Conservation (phyloP, 768 basidiomycete genomes). For the Psilocybe tampanensis region DNA sequence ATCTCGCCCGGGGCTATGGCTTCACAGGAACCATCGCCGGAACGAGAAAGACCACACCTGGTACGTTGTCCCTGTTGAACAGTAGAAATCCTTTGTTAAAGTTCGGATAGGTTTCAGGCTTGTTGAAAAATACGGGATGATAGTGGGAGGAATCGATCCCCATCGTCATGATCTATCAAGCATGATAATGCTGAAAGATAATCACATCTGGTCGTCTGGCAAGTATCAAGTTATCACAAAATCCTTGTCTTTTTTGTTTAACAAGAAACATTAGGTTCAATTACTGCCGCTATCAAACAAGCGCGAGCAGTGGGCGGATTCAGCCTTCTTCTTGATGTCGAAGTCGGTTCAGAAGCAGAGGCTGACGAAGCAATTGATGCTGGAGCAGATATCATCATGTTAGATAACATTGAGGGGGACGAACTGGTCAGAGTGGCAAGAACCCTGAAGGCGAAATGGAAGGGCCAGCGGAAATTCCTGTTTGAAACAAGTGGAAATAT, state of each 20-base stretch:
- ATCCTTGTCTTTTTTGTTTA: constrained; percentile 7
- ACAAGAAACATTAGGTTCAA: constrained; percentile 62
- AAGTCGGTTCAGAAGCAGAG: constrained; percentile 86
- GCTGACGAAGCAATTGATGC: constrained; percentile 97
- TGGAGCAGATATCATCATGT: constrained; percentile 94
- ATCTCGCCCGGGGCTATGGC: constrained; percentile 75
- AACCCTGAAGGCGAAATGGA: constrained; percentile 78
- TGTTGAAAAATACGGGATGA: constrained; percentile 98
- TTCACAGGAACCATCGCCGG: constrained; percentile 91
- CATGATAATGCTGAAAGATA: constrained; percentile 99
- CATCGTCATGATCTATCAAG: constrained; percentile 96
- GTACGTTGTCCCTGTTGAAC: constrained; percentile 23
- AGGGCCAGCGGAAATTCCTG: constrained; percentile 77
- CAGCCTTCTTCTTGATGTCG: constrained; percentile 89
- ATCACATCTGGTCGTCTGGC: constrained; percentile 98
- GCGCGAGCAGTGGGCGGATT: constrained; percentile 94
- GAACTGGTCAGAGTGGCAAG: constrained; percentile 69
- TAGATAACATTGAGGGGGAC: constrained; percentile 88
- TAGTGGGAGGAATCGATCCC: constrained; percentile 94
- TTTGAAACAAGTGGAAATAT: constrained; percentile 96
- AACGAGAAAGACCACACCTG: constrained; percentile 96
- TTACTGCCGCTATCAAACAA: constrained; percentile 81
- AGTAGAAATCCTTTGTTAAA: constrained; percentile 4
- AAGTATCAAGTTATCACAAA: constrained; percentile 2
- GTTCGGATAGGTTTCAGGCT: constrained; percentile 75